Evolutionary conservation across 371 early-diverging fungal species (phyloP), one percentile per base, ranked within the genome.

Genomic region (Mucor mucedo): DNA sequence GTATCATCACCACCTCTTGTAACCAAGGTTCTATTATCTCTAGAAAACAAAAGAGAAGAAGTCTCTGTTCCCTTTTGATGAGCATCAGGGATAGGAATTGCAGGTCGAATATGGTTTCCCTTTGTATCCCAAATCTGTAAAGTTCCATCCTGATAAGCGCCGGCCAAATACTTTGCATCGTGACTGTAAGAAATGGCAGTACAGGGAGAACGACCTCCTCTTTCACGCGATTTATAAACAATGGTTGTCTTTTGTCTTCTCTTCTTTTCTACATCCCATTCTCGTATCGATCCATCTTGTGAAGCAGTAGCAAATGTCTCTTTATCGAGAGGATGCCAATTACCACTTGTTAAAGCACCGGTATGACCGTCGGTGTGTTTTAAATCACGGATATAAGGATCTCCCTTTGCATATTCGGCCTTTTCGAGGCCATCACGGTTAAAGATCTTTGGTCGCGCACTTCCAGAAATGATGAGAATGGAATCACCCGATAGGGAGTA

Each of bases 331-430:
- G 96, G 97, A 73, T 92, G 90, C 98, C 98, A 97, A 32, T 83
- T 77, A 30, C 87, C 87, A 29, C 86, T 73, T 2, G 93, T 95
- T 32, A 98, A 65, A 5, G 91, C 87, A 3, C 92, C 88, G 5
- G 94, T 88, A 69, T 98, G 98, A 3, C 98, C 98, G 50, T 84
- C 86, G 9, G 97, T 96, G 39, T 93, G 73, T 28, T 93, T 79
- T 78, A 91, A 73, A 65, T 98, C 98, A 9, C 93, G 83, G 48
- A 98, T 86, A 66, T 98, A 98, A 50, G 93, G 94, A 72, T 98
- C 98, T 13, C 98, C 98, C 63, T 95, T 95, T 38, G 85, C 83
- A 61, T 80, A 95, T 60, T 94, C 93, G 4, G 75, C 76, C 54
- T 91, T 64, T 52, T 85, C 80, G 3, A 75, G 44, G 0, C 98